Evolutionary conservation across 148 eudicot genomes (phyloP), one percentile per base, ranked within the genome.

Genomic region (Nyssa sinensis): DNA sequence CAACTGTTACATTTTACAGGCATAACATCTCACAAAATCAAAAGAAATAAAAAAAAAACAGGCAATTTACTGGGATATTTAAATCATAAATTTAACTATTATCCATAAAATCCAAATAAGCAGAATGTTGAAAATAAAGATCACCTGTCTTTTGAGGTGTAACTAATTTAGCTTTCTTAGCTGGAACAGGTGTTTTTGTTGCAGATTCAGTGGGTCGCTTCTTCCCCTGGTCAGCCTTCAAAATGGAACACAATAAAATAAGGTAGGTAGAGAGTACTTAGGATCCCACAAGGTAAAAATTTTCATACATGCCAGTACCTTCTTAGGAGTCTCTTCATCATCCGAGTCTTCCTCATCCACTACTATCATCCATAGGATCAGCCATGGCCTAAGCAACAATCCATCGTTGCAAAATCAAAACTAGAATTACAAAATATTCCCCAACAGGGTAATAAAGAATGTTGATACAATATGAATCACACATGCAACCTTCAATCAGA

Each of bases 91-190:
- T 51, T 21, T 11, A 64, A 66, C 1, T 24, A 70, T n/a, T 13
- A 39, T 33, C 24, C 21, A 19, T 19, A 44, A 44, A 71, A 33
- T 17, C 14, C 27, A 32, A 44, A 11, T 37, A 67, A 64, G 51
- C 1, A 57, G 39, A 55, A 34, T 9, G 30, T 16, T 16, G 11
- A 58, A 27, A n/a, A n/a, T n/a, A 68, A 51, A 66, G 27, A 24
- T 31, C 32, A 89, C 93, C 93, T 84, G 88, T 76, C 71, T 84
- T 86, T 70, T 87, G 86, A 55, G 93, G 88, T 5, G 89, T 80
- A 25, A 67, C 85, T 11, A 79, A 3, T 69, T 90, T 90, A 9
- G 84, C 80, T 35, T 90, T 87, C 80, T 90, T 87, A 41, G 83
- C 71, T 78, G 83, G 34, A 60, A 81, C 84, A 23, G 88, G 89